Conservation (phyloP, 305 asterid genomes). For the Fraxinus platypoda region DNA sequence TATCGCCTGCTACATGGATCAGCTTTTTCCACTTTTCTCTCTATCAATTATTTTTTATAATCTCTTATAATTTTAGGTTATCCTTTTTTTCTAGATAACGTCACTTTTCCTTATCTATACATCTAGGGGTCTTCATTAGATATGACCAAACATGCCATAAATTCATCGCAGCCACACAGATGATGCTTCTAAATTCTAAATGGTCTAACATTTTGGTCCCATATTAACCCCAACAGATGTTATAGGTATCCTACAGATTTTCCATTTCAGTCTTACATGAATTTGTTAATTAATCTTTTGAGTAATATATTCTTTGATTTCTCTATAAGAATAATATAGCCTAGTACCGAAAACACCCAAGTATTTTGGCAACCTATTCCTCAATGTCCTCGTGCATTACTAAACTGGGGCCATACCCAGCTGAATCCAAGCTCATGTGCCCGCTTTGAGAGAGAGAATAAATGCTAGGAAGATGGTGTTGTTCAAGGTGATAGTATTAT, state of each 20-base stretch:
- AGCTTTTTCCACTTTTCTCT: not conserved
- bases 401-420: not conserved
- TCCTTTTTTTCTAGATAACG: not conserved
- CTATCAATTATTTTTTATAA: not conserved
- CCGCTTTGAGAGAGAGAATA: not conserved
- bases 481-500: not conserved
- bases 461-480: not conserved
- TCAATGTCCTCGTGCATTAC: not conserved
- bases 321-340: not conserved
- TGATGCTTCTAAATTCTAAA: not conserved
- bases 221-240: not conserved
- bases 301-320: not conserved
- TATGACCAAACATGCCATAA: not conserved
- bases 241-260: not conserved
- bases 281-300: not conserved
- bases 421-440: not conserved
- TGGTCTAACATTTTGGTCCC: not conserved
- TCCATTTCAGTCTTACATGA: not conserved
- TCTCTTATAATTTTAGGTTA: not conserved
- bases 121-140: not conserved
- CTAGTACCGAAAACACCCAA: not conserved
- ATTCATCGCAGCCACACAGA: not conserved
- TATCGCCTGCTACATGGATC: not conserved
- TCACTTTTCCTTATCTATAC: not conserved
- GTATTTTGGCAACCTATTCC: not conserved